Conservation (phyloP, 306 rosid genomes). For the Pyrus bretschneideri region DNA sequence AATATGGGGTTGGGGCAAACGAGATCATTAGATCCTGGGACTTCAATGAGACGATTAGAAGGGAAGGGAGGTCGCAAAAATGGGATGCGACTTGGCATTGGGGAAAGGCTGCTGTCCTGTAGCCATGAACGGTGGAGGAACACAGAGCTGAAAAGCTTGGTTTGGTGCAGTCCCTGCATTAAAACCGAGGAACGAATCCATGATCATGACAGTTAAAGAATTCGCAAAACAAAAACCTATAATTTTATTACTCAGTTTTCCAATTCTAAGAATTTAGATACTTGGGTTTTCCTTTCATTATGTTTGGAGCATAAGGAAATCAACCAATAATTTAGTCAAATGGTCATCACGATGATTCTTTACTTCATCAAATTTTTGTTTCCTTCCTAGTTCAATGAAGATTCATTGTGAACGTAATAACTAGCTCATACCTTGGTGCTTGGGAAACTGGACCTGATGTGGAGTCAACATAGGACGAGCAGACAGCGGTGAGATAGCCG, state of each 20-base stretch:
- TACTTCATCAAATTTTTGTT: not conserved
- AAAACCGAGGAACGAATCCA: not conserved
- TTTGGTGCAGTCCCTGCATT: constrained; percentile 46
- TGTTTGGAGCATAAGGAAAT: not conserved
- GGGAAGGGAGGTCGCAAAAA: constrained; percentile 52
- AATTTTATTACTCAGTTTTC: not conserved
- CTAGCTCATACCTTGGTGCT: constrained; percentile 59
- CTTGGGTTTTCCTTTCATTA: too few species aligned
- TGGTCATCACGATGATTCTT: not conserved
- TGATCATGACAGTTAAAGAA: not conserved
- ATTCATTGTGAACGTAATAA: constrained; percentile 1
- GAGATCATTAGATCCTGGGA: constrained; percentile 50
- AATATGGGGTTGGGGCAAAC: constrained; percentile 27
- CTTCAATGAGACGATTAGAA: constrained; percentile 37
- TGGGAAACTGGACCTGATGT: constrained; percentile 59
- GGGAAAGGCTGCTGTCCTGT: constrained; percentile 51
- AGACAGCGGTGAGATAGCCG: constrained; percentile 43
- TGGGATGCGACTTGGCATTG: constrained; percentile 50
- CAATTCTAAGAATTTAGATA: not conserved
- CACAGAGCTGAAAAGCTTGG: constrained; percentile 54
- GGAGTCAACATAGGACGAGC: constrained; percentile 51
- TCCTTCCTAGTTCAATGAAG: not conserved
- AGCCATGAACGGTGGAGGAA: constrained; percentile 47
- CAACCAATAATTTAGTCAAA: not conserved
- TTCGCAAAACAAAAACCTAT: not conserved